Percentiles rank a stretch among this genome's conserved stretches.
phyloP scores from a whole-genome alignment of 1,284 basidiomycete genomes.

The Sporisorium reilianum region DNA sequence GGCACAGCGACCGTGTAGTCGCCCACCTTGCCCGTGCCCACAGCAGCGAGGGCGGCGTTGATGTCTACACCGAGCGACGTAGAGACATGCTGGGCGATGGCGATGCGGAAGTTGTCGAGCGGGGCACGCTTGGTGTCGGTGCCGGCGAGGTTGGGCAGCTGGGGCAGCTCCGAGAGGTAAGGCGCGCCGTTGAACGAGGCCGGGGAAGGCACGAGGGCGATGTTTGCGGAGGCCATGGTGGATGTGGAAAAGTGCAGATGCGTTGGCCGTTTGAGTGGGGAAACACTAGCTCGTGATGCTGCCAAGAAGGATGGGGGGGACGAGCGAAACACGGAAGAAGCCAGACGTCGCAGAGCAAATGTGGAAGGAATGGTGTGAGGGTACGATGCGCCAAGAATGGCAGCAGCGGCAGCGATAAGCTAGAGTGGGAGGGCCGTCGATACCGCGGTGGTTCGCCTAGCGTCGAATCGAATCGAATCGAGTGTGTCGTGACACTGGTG shows the following conservation, averaged over 20 bases:
- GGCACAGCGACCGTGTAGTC: slow-evolving; percentile 94
- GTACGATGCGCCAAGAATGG: slow-evolving; percentile 1
- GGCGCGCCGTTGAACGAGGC: slow-evolving; percentile 71
- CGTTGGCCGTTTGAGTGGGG: neutral
- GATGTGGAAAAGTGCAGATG: slow-evolving; percentile 31
- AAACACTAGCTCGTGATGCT: slow-evolving; percentile 17
- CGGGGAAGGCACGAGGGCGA: slow-evolving; percentile 51
- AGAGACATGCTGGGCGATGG: slow-evolving; percentile 82
- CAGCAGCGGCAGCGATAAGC: neutral
- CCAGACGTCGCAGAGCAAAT: slow-evolving; percentile 29
- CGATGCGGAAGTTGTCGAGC: slow-evolving; percentile 85
- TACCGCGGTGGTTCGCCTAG: too few relatives aligned
- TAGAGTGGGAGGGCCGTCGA: too few relatives aligned
- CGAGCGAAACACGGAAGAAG: slow-evolving; percentile 29
- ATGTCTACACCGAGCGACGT: slow-evolving; percentile 75
- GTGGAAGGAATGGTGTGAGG: slow-evolving; percentile 34
- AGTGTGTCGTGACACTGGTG: neutral
- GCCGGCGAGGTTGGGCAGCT: slow-evolving; percentile 60
- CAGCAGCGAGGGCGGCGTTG: slow-evolving; percentile 80
- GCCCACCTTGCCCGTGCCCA: slow-evolving; percentile 86
- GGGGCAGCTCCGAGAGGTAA: slow-evolving; percentile 63
- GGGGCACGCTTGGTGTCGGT: slow-evolving; percentile 79
- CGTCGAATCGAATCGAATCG: neutral
- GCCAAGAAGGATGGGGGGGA: neutral
- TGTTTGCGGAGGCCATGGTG: slow-evolving; percentile 40